phyloP scores from a whole-genome alignment of 257 asterid species.

The Plectranthus barbatus region DNA sequence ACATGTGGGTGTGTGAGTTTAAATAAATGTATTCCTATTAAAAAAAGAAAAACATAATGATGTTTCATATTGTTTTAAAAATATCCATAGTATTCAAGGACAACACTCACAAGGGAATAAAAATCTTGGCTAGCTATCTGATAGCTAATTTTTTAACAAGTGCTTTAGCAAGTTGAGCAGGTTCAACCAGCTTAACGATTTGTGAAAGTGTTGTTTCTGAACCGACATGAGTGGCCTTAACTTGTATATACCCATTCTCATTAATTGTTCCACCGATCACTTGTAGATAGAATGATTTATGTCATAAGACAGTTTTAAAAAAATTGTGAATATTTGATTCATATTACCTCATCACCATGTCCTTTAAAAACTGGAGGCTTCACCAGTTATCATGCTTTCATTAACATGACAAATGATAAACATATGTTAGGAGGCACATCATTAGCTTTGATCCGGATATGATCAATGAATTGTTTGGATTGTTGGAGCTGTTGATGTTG shows the following conservation, averaged over 20 bases:
- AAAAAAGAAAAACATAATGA: too few species aligned
- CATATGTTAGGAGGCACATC: too few species aligned
- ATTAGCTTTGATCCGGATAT: too few species aligned
- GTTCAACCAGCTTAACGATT: conserved; percentile 95
- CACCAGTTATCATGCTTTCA: conserved; percentile 98
- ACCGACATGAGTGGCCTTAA: conserved; percentile 95
- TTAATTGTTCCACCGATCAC: conserved; percentile 96
- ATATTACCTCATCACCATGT: conserved; percentile 81
- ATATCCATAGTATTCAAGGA: neutral
- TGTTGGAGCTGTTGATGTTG: too few species aligned
- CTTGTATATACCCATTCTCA: conserved; percentile 75
- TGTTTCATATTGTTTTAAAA: neutral
- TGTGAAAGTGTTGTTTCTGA: conserved; percentile 96
- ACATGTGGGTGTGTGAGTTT: too few species aligned
- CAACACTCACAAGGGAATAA: conserved; percentile 79
- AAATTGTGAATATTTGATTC: conserved; percentile 1
- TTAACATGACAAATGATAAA: conserved; percentile 92
- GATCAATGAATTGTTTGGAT: too few species aligned
- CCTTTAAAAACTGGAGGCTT: conserved; percentile 81
- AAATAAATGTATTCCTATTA: too few species aligned
- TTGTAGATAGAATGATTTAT: conserved; percentile 27
- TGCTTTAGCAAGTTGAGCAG: conserved; percentile 99
- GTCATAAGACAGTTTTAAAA: conserved; percentile 4
- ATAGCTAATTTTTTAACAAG: conserved; percentile 97
- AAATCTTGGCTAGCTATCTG: conserved; percentile 78